phyloP scores from a whole-genome alignment of 1,284 basidiomycete species.

The Singerocomus inundabilis region DNA sequence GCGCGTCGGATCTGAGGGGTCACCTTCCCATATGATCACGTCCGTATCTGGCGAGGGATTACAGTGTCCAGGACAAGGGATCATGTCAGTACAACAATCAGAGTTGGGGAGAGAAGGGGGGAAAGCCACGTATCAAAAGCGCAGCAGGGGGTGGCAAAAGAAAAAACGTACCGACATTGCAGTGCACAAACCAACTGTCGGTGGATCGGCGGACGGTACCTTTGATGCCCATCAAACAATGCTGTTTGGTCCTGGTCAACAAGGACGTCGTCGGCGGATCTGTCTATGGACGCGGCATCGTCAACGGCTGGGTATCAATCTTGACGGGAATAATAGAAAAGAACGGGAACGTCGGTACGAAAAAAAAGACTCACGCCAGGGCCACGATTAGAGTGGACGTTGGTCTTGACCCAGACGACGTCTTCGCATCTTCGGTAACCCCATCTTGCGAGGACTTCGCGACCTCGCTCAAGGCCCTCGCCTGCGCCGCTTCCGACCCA shows the following conservation, averaged over 20 bases:
- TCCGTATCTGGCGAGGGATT: slow-evolving; percentile 71
- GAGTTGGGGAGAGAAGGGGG: too few relatives aligned
- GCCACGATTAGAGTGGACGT: slow-evolving; percentile 64
- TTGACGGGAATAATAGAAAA: too few relatives aligned
- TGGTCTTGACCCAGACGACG: slow-evolving; percentile 96
- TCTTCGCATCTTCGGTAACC: slow-evolving; percentile 96
- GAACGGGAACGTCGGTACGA: not conserved
- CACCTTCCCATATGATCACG: slow-evolving; percentile 93
- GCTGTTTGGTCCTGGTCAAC: slow-evolving; percentile 88
- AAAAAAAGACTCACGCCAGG: slow-evolving; percentile 68
- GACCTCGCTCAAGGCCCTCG: slow-evolving; percentile 88
- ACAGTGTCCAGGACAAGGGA: not conserved
- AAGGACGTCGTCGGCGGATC: slow-evolving; percentile 82
- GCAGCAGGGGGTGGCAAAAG: not conserved
- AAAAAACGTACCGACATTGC: slow-evolving; percentile 84
- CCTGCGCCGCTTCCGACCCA: slow-evolving; percentile 94
- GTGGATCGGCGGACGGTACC: slow-evolving; percentile 94
- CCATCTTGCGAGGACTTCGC: slow-evolving; percentile 91
- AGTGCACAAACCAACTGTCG: slow-evolving; percentile 96
- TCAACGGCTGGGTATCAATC: slow-evolving; percentile 9
- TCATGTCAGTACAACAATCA: not conserved
- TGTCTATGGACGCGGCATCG: slow-evolving; percentile 43
- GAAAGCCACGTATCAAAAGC: too few relatives aligned
- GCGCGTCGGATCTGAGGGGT: slow-evolving; percentile 71
- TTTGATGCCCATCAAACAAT: slow-evolving; percentile 98